Base-by-base conservation (phyloP, 352 stramenopile species). In the Globisporangium carolinianum region DNA sequence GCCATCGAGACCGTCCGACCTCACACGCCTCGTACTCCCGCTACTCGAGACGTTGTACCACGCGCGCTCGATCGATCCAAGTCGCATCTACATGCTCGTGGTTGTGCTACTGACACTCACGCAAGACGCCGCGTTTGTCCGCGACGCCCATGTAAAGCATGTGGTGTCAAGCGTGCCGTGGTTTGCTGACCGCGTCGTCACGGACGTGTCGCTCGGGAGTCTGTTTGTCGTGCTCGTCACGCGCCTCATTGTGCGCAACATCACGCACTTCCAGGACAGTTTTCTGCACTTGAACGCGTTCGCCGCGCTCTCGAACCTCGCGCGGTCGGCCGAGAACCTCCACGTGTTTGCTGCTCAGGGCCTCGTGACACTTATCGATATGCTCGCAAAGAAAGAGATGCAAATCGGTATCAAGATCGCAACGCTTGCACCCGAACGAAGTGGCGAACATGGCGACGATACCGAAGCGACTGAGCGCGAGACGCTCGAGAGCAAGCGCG, bases 241-340 rank as follows among this genome's bases (percentile, higher is more conserved):
- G 45, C 79, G 83, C 3, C 58, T 91, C 15, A 78, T 91, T 37
- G 79, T 83, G 53, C 77, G 75, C 48, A 94, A 94, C 66, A 87
- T 94, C 50, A 86, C 78, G 11, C 72, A 86, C 47, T 88, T 89
- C 52, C 81, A 89, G 42, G 83, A 94, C 63, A 85, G 72, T 17
- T 87, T 89, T 43, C 75, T 94, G 47, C 83, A 94, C 43, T 51
- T 88, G 39, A 87, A 90, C 45, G 81, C 78, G 2, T 89, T 94
- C 57, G 79, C 76, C 0, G 73, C 63, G 7, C 60, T 94, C 3
- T 91, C 78, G 11, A 94, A 94, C 53, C 68, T 94, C 14, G 79
- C 82, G 12, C 77, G 81, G 3, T 78, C 71, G 17, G 81, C 81
- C 10, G 75, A 90, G 55, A 85, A 89, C 48, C 52, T 94, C 14